Evolutionary conservation across 225 moss, liverwort and hornwort species (phyloP), one percentile per base, ranked within the genome.

Genomic region (Antitrichia curtipendula): DNA sequence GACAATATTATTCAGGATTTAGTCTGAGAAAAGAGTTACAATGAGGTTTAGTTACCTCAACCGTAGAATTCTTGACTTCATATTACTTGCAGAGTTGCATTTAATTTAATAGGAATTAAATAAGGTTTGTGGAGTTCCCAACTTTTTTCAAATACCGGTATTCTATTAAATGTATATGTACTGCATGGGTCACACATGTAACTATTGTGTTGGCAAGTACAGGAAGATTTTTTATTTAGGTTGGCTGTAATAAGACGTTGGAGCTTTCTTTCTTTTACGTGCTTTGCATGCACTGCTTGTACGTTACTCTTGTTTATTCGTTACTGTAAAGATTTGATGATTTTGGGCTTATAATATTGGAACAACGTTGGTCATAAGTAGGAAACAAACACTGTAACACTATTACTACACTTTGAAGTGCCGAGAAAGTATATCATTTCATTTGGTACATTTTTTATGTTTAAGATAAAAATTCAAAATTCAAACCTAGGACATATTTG

Each of bases 171-270:
- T 27, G 5, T 7, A 10, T 56, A 12, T 78, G 2, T 38, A 27
- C 1, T 56, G 2, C 11, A 10, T n/a, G 17, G 7, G 54, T 25
- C 3, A 54, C 11, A 54, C 0, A 2, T 54, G 10, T 15, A 27
- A n/a, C 10, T 54, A 3, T 77, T 25, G 11, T 54, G 0, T 11
- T 56, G 25, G 18, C 7, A 54, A n/a, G 56, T 78, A 56, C 1
- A 56, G 0, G 25, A 53, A 54, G 54, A 28, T 27, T 2, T 13
- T 24, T n/a, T 4, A 17, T 27, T 56, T 10, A n/a, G 12, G 0
- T 1, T 53, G 16, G 10, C 10, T 25, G 7, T 5, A 49, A 9
- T 3, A 54, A 77, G 8, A 10, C 3, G 6, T 15, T 54, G 4
- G 16, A n/a, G 3, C 3, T 77, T 10, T 10, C 3, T 43, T 21